These are phyloP conservation scores for Clavispora asparagi DNA, from an alignment of 805 yeast species.

Conservation along the genomic window DNA sequence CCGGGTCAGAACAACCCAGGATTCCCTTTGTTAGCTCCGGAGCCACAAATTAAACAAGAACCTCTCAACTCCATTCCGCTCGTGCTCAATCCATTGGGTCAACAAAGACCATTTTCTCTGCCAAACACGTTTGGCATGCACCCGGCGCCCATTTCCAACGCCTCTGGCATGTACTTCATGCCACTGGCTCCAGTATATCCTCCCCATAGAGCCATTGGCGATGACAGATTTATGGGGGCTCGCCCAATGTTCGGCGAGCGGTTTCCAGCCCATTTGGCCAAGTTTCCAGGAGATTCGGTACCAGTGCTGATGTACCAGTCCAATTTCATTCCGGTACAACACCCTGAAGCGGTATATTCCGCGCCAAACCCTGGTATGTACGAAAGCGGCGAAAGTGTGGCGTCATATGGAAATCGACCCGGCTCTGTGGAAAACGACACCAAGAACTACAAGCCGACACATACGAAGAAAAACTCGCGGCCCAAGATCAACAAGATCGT, in stretches of 20 bases:
- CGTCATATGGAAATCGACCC: neutral
- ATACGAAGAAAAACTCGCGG: constrained; percentile 30
- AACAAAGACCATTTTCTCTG: neutral
- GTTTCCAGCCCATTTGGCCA: neutral
- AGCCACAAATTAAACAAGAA: neutral
- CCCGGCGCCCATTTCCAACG: neutral
- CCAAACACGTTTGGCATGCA: neutral
- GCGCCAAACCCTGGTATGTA: neutral
- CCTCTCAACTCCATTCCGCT: neutral
- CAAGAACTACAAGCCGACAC: constrained; percentile 27
- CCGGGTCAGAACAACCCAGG: neutral
- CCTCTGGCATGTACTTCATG: neutral
- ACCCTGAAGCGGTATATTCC: neutral
- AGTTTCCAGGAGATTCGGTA: neutral
- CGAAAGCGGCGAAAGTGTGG: neutral
- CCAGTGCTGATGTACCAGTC: neutral
- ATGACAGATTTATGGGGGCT: neutral
- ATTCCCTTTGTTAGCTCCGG: neutral
- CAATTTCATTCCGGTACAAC: neutral
- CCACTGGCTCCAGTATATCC: neutral
- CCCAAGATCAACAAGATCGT: constrained; percentile 34
- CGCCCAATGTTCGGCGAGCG: neutral
- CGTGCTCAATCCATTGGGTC: neutral
- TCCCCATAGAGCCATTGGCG: neutral
- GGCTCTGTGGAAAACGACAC: neutral